Evolutionary conservation across 129 eudicot genomes (phyloP).

Genomic region (Silybum marianum): DNA sequence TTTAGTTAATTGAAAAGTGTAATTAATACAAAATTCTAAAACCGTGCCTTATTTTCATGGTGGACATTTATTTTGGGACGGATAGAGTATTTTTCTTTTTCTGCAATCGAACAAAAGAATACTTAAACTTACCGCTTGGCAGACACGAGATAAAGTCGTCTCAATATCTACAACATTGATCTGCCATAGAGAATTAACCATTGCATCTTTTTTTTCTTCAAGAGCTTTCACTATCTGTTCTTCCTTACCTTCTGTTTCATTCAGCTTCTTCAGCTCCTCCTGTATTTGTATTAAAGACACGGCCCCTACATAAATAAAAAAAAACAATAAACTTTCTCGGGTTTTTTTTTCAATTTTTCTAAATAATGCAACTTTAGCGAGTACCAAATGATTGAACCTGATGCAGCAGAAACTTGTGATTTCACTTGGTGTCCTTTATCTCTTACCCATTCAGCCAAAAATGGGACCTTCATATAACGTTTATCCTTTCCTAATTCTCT

Average conservation of each 20-base stretch:
- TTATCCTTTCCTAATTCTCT: conserved; percentile 85
- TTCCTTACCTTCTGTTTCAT: conserved; percentile 65
- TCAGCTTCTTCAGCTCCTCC: conserved; percentile 64
- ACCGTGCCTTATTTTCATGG: neutral
- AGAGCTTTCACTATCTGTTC: conserved; percentile 58
- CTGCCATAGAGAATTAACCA: conserved; percentile 87
- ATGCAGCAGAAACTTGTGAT: conserved; percentile 83
- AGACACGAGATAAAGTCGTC: conserved; percentile 72
- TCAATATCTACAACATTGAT: conserved; percentile 90
- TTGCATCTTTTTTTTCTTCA: conserved; percentile 74
- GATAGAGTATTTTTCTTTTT: neutral
- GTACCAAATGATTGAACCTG: conserved; percentile 52
- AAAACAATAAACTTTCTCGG: neutral
- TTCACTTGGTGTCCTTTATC: conserved; percentile 82
- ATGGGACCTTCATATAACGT: conserved; percentile 79
- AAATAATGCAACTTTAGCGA: neutral
- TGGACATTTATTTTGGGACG: neutral
- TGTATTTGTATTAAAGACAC: conserved; percentile 70
- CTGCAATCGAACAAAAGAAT: neutral
- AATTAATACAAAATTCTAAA: neutral
- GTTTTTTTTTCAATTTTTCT: neutral
- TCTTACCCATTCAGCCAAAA: conserved; percentile 92
- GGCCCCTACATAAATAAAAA: conserved; percentile 54
- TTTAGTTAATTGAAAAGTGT: neutral
- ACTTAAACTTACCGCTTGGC: conserved; percentile 72